These are phyloP conservation scores for Chiua sp. DNA, from an alignment of 1,284 basidiomycete species.

Conservation along the genomic window DNA sequence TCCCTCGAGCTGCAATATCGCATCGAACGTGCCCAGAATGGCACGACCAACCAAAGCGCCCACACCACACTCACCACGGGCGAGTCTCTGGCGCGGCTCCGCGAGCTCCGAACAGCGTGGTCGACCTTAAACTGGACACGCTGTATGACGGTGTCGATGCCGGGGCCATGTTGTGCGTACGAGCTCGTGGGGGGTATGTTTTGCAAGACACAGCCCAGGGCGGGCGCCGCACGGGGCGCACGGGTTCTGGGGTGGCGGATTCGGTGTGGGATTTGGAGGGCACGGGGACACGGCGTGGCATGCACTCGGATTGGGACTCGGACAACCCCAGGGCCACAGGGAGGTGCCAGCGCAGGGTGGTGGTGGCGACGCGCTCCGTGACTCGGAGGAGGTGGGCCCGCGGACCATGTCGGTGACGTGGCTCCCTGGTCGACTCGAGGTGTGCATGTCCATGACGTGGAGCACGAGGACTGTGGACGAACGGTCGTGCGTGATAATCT, in stretches of 20 bases:
- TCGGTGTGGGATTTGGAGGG: no score
- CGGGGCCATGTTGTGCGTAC: slow-evolving; percentile 55
- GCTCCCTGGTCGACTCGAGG: slow-evolving; percentile 39
- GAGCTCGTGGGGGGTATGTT: slow-evolving; percentile 63
- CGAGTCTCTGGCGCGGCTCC: slow-evolving; percentile 46
- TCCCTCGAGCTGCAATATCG: slow-evolving; percentile 52
- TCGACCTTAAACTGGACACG: slow-evolving; percentile 42
- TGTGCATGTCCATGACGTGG: no score
- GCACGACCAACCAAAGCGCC: slow-evolving; percentile 43
- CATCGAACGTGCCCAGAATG: slow-evolving; percentile 54
- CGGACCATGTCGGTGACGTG: slow-evolving; percentile 43
- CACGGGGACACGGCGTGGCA: slow-evolving; percentile 26
- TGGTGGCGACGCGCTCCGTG: background rate
- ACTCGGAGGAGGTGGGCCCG: no score
- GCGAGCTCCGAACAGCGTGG: slow-evolving; percentile 49
- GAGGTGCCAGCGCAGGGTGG: no score
- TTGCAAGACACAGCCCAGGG: slow-evolving; percentile 42
- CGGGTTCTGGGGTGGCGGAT: background rate
- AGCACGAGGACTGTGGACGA: slow-evolving; percentile 20
- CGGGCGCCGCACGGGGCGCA: no score
- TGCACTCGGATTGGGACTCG: no score
- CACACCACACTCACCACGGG: slow-evolving; percentile 23
- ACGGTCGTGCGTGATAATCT: slow-evolving; percentile 42
- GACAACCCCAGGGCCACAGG: no score
- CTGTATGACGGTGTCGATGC: slow-evolving; percentile 36